A percentile compares a stretch with the other conserved stretches of the same genome.
phyloP scores from a whole-genome alignment of 257 asterid species.

The Solanum peruvianum region DNA sequence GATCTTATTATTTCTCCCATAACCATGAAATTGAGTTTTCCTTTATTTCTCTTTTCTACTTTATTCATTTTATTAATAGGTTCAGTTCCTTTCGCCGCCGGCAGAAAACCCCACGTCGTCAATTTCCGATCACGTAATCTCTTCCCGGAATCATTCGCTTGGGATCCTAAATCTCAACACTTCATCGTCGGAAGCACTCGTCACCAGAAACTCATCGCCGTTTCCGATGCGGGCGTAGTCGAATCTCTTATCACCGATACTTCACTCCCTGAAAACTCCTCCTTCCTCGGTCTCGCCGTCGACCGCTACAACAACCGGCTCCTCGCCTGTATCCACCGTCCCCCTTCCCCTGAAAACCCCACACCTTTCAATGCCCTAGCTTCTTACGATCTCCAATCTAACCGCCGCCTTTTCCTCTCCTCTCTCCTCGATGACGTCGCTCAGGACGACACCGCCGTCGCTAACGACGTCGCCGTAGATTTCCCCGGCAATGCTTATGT shows the following conservation, averaged over 20 bases:
- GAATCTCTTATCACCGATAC: constrained; percentile 41
- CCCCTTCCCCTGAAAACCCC: neutral
- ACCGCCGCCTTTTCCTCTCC: constrained; percentile 33
- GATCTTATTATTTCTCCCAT: neutral
- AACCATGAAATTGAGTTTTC: neutral
- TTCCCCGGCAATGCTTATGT: constrained; percentile 63
- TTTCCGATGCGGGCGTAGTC: constrained; percentile 72
- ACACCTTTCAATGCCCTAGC: constrained; percentile 50
- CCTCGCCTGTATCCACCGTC: constrained; percentile 51
- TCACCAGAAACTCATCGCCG: constrained; percentile 36
- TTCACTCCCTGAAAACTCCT: constrained; percentile 37
- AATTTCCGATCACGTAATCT: constrained; percentile 49
- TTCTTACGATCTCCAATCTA: constrained; percentile 40
- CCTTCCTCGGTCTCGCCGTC: constrained; percentile 44
- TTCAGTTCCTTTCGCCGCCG: constrained; percentile 9
- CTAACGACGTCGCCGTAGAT: constrained; percentile 57
- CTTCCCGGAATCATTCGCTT: constrained; percentile 56
- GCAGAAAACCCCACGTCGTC: constrained; percentile 44
- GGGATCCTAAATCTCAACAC: constrained; percentile 73
- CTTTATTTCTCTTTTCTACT: neutral
- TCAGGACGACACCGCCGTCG: constrained; percentile 14
- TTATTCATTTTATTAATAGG: neutral
- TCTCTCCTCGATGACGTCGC: constrained; percentile 22
- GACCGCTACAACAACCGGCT: constrained; percentile 59
- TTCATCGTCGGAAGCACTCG: constrained; percentile 61